A percentile compares a stretch with the other conserved stretches of the same genome.
Conservation (phyloP, 177 flowering plant species). For the Telopea speciosissima region DNA sequence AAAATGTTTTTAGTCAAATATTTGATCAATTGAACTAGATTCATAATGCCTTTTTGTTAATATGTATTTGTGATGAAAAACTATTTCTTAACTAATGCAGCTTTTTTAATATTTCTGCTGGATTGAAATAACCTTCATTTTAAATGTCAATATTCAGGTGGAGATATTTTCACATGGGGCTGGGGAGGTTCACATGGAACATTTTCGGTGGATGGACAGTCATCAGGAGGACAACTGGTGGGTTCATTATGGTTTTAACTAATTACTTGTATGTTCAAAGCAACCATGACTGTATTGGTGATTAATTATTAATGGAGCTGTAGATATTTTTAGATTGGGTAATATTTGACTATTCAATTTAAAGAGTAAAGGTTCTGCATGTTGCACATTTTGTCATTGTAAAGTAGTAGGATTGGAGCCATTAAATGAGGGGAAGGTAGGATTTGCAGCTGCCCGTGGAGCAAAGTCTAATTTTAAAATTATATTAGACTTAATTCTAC, state of each 20-base stretch:
- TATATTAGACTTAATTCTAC: too few relatives aligned
- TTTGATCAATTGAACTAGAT: too few relatives aligned
- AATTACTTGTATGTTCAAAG: neutral
- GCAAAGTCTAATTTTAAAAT: too few relatives aligned
- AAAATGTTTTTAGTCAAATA: too few relatives aligned
- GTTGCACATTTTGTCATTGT: neutral
- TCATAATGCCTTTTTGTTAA: neutral
- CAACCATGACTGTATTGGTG: neutral
- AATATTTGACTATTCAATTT: too few relatives aligned
- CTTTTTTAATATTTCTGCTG: too few relatives aligned
- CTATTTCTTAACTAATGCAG: neutral
- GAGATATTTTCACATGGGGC: slow-evolving; percentile 89
- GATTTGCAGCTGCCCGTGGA: too few relatives aligned
- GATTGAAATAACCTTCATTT: slow-evolving; percentile 1
- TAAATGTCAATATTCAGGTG: slow-evolving; percentile 35
- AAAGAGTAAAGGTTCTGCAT: neutral
- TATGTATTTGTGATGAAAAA: neutral
- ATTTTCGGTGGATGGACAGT: slow-evolving; percentile 76
- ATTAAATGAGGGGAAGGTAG: too few relatives aligned
- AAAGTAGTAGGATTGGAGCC: neutral
- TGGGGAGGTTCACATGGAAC: slow-evolving; percentile 99
- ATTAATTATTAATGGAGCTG: neutral
- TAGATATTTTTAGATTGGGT: neutral
- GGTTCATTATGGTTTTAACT: slow-evolving; percentile 19
- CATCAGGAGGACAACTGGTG: slow-evolving; percentile 97